These are phyloP conservation scores for Tetrapisispora nanseiensis DNA, from an alignment of 805 yeast genomes.

Conservation along the genomic window DNA sequence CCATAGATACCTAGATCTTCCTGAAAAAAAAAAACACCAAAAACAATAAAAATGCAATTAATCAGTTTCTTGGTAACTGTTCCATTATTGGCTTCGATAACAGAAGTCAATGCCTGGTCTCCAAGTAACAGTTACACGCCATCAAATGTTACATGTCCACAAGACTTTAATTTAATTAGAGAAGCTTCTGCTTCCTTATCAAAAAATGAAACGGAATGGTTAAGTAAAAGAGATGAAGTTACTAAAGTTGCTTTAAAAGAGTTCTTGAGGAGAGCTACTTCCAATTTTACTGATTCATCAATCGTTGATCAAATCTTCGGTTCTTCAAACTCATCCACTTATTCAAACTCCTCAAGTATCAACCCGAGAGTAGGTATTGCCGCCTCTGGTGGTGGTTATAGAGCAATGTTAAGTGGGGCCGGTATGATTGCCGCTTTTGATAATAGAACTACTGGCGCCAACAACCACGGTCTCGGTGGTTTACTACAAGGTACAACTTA, in stretches of 20 bases:
- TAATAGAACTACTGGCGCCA: slow-evolving; percentile 51
- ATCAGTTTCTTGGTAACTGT: not conserved
- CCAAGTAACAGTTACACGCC: slow-evolving; percentile 53
- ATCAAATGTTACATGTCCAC: slow-evolving; percentile 46
- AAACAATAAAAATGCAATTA: slow-evolving; percentile 2
- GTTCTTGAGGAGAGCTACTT: slow-evolving; percentile 18
- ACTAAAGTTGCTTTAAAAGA: slow-evolving; percentile 37
- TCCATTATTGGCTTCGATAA: not conserved
- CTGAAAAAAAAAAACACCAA: not conserved
- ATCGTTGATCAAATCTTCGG: slow-evolving; percentile 7
- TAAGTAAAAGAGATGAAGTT: slow-evolving; percentile 36
- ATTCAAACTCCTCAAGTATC: slow-evolving; percentile 1
- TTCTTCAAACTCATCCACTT: slow-evolving; percentile 5
- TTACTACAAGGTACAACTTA: slow-evolving; percentile 62
- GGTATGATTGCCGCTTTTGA: slow-evolving; percentile 76
- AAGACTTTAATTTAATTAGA: slow-evolving; percentile 32
- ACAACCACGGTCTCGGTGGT: slow-evolving; percentile 59
- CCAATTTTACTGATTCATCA: slow-evolving; percentile 14
- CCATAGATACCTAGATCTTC: too few species aligned
- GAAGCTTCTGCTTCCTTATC: slow-evolving; percentile 38
- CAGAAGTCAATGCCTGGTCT: slow-evolving; percentile 33
- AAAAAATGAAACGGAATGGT: slow-evolving; percentile 42
- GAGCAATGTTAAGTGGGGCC: slow-evolving; percentile 82
- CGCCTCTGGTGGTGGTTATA: slow-evolving; percentile 81
- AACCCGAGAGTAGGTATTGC: slow-evolving; percentile 44